Evolutionary conservation across 345 rosid species (phyloP), one percentile per base, ranked within the genome.

Genomic region (Eutrema heterophyllum): DNA sequence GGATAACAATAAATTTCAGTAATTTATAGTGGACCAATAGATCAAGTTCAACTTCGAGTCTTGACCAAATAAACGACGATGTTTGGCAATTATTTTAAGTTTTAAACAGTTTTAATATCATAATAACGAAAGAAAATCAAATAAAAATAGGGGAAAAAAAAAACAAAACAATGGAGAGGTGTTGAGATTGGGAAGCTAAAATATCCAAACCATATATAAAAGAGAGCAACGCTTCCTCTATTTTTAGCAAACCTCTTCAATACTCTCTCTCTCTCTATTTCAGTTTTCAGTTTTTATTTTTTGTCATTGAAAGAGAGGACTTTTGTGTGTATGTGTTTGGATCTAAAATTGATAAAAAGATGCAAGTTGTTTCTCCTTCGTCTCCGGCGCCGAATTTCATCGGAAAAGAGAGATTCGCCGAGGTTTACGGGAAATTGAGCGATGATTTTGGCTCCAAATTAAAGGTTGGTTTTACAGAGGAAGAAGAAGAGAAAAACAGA

Each of bases 281-380:
- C 71, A 56, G 56, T 4, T 49, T 36, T 21, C 24, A 21, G 24
- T 21, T 21, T 21, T 21, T 21, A 21, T 21, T 36, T n/a, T 26
- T 24, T 44, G 1, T 2, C 24, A 5, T 13, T 14, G 38, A 67
- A 39, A 52, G 9, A 27, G 16, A 74, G 9, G 36, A 14, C 45
- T 6, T 68, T 41, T 60, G 10, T 40, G 16, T 67, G 24, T 67
- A 14, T 50, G 10, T 41, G 38, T 67, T 57, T 50, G 4, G 9
- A 51, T 76, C 43, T 15, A 2, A n/a, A n/a, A 8, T 45, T 27
- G 14, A 5, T 69, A 38, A 7, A 51, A 58, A 63, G 56, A 77
- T 77, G 76, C 80, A 77, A 66, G 50, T 71, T 24, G 36, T 64
- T 30, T 32, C 77, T 71, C 72, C 76, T 35, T 64, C 61, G 3